These are phyloP conservation scores for Boletus insuetus DNA, from an alignment of 768 basidiomycete species.

Conservation along the genomic window DNA sequence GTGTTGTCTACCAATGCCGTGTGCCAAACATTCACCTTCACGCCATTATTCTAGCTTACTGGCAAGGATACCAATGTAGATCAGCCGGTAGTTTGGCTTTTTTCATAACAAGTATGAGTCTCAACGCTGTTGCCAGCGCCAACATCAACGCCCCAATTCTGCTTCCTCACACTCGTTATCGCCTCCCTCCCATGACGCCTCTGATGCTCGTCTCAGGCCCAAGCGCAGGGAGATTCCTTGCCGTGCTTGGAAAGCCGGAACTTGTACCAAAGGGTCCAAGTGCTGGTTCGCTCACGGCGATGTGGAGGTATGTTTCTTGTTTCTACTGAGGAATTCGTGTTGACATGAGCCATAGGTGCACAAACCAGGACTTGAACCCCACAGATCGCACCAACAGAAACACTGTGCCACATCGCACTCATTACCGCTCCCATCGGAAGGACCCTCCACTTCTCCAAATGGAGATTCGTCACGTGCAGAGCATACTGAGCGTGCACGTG, in stretches of 20 bases:
- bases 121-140: too few species aligned
- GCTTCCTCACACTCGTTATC: neutral
- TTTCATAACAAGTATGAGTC: too few species aligned
- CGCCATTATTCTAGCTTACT: neutral
- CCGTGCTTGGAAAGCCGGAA: conserved; percentile 37
- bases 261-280: conserved; percentile 34
- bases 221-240: conserved; percentile 23
- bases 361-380: conserved; percentile 1
- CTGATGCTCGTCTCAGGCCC: conserved; percentile 19
- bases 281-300: conserved; percentile 38
- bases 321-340: neutral
- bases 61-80: neutral
- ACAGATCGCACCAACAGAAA: neutral
- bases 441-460: neutral
- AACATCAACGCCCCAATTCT: too few species aligned
- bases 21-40: neutral
- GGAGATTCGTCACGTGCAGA: neutral
- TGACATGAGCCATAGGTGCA: neutral
- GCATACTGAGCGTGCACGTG: neutral
- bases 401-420: neutral
- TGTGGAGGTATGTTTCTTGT: conserved; percentile 25
- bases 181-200: conserved; percentile 1
- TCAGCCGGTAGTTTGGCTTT: neutral
- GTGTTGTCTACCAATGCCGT: neutral
- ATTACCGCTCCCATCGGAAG: neutral